Conservation (phyloP, 192 early-diverging fungal species). For the Backusella morwellensis region DNA sequence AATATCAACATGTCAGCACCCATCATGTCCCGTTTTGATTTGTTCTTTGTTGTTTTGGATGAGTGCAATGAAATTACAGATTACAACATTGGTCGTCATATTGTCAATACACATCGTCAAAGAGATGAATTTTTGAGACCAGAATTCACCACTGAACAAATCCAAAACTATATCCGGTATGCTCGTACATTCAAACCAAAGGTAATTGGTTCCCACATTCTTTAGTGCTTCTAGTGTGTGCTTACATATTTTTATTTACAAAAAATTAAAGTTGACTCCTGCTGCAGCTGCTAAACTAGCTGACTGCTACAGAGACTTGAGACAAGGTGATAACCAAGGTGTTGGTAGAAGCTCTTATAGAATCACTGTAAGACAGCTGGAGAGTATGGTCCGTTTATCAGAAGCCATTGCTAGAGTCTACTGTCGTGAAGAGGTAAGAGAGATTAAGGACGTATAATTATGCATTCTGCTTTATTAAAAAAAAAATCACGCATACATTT, state of each 20-base stretch:
- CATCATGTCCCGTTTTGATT: conserved; percentile 98
- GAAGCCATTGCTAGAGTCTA: conserved; percentile 93
- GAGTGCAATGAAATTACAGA: conserved; percentile 89
- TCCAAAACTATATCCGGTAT: conserved; percentile 84
- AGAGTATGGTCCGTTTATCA: conserved; percentile 93
- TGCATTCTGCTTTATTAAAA: neutral
- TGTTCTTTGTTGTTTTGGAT: conserved; percentile 97
- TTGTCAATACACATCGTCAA: conserved; percentile 80
- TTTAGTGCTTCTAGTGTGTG: neutral
- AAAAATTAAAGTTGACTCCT: conserved; percentile 45
- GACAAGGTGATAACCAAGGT: conserved; percentile 83
- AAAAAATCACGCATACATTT: neutral
- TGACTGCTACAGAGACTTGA: conserved; percentile 81
- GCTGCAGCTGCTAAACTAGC: conserved; percentile 78
- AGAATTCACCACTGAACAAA: conserved; percentile 68
- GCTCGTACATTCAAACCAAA: conserved; percentile 88
- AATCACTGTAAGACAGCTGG: conserved; percentile 96
- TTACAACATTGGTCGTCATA: conserved; percentile 88
- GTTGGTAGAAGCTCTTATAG: conserved; percentile 71
- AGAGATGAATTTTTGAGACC: conserved; percentile 66
- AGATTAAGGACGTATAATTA: neutral
- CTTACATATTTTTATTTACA: neutral
- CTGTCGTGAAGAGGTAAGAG: conserved; percentile 56
- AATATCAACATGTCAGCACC: conserved; percentile 95
- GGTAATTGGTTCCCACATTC: conserved; percentile 33